Base-by-base conservation (phyloP, 106 monocot genomes). In the Dioscorea alata region DNA sequence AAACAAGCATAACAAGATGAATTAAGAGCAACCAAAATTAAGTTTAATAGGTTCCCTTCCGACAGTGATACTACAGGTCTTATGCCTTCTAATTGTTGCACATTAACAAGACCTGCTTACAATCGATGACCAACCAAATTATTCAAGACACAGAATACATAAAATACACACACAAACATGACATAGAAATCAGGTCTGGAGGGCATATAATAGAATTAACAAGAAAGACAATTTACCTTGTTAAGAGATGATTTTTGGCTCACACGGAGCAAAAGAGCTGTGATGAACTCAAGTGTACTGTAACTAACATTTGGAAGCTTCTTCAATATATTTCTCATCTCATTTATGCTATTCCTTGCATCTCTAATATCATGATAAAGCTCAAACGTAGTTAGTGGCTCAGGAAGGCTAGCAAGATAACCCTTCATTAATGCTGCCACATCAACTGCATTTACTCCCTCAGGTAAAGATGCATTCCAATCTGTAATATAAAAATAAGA, bases 321-420 rank as follows among this genome's bases (percentile, higher is more conserved):
- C 72, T 80, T 88, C 61, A 95, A 50, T 79, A 86, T 80, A 59
- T 84, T 85, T 86, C 70, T 91, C 75, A 95, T 67, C 53, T 91
- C 95, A 34, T 73, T 66, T 70, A 88, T 91, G 66, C 73, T 88
- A 63, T 78, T 86, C 60, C 88, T 71, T 60, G 85, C 85, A 68
- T 71, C 73, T 88, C 82, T 88, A 70, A 91, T 88, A 65, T 91
- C 88, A 69, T 84, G 63, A 76, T 88, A 86, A 48, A 88, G 77
- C 61, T 71, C 35, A 71, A 91, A 95, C 21, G 95, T 95, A 50
- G 83, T 84, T 23, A 95, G 88, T 56, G 95, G 91, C 78, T 95
- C 91, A 70, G 95, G 95, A 58, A 95, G 85, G 70, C 88, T 88
- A 50, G 88, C 88, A 63, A 95, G 84, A 67, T 95, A 95, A 68